phyloP scores from a whole-genome alignment of 129 eudicot species.

The Ambrosia trifida region DNA sequence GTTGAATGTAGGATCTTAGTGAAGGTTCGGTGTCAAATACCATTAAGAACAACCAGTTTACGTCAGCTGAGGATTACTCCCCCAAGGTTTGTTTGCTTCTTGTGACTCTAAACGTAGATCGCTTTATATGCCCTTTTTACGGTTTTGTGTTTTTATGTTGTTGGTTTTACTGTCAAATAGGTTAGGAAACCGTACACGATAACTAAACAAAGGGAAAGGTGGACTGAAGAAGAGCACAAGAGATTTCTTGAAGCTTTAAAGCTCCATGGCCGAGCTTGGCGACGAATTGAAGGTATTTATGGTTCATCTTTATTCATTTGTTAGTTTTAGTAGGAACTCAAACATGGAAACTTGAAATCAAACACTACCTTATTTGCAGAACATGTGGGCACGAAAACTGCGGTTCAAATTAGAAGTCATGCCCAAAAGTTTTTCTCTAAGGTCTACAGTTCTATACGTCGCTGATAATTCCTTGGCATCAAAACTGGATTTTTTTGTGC shows the following conservation, averaged over 20 bases:
- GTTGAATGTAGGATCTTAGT: constrained; percentile 33
- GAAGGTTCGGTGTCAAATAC: constrained; percentile 33
- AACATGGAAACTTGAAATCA: constrained; percentile 13
- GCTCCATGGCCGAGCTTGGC: constrained; percentile 87
- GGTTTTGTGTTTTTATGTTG: constrained; percentile 6
- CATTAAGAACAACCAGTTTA: constrained; percentile 38
- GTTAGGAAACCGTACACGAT: constrained; percentile 86
- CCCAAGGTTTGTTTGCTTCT: constrained; percentile 31
- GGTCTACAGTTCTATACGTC: constrained; percentile 26
- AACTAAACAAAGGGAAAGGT: constrained; percentile 83
- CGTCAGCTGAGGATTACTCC: constrained; percentile 40
- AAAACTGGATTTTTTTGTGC: neutral
- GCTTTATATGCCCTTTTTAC: neutral
- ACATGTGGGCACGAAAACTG: constrained; percentile 94
- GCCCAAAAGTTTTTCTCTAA: constrained; percentile 93
- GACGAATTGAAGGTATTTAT: constrained; percentile 65
- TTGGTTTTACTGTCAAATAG: constrained; percentile 28
- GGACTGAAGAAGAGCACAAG: constrained; percentile 95
- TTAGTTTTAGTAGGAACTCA: neutral
- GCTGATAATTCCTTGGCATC: neutral
- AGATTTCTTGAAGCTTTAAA: constrained; percentile 87
- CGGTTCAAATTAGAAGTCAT: constrained; percentile 97
- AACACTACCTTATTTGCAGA: constrained; percentile 47
- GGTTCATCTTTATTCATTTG: neutral
- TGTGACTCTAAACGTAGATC: neutral